Conservation (phyloP, 2,329 filamentous ascomycete genomes). For the Endothia cerciana region DNA sequence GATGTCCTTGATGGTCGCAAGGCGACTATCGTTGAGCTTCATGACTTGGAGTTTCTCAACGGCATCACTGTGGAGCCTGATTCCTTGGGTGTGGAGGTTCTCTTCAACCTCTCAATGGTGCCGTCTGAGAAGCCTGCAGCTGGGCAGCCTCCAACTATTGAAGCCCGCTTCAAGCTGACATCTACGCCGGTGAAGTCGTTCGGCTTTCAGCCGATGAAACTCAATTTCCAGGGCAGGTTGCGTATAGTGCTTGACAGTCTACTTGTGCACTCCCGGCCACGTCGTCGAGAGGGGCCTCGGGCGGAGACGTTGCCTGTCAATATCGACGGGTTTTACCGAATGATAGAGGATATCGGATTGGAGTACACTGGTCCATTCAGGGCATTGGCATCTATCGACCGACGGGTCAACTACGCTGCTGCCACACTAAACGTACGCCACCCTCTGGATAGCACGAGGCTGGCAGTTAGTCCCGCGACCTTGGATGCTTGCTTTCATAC, state of each 20-base stretch:
- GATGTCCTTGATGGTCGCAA: slow-evolving; percentile 33
- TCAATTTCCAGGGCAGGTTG: slow-evolving; percentile 41
- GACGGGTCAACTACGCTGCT: slow-evolving; percentile 42
- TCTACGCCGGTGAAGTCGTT: slow-evolving; percentile 38
- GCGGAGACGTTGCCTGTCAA: slow-evolving; percentile 41
- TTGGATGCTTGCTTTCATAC: slow-evolving; percentile 48
- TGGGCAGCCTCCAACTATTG: slow-evolving; percentile 29
- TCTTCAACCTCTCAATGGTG: slow-evolving; percentile 41
- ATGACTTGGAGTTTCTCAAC: slow-evolving; percentile 38
- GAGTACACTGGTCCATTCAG: slow-evolving; percentile 45
- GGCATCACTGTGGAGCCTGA: slow-evolving; percentile 41
- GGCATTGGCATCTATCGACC: slow-evolving; percentile 39
- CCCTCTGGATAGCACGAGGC: slow-evolving; percentile 40
- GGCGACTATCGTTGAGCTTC: slow-evolving; percentile 38
- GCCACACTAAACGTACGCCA: slow-evolving; percentile 40
- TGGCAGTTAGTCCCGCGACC: slow-evolving; percentile 45
- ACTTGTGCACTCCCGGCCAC: slow-evolving; percentile 35
- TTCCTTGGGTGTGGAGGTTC: slow-evolving; percentile 40
- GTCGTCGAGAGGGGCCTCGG: slow-evolving; percentile 22
- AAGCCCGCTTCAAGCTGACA: slow-evolving; percentile 40
- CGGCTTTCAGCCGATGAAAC: slow-evolving; percentile 40
- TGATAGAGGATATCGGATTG: slow-evolving; percentile 46
- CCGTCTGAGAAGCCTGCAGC: not conserved
- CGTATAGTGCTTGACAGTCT: slow-evolving; percentile 39
- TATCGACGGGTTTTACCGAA: slow-evolving; percentile 43